These are phyloP conservation scores for Candida multigemmis DNA, from an alignment of 805 yeast species.

Conservation along the genomic window DNA sequence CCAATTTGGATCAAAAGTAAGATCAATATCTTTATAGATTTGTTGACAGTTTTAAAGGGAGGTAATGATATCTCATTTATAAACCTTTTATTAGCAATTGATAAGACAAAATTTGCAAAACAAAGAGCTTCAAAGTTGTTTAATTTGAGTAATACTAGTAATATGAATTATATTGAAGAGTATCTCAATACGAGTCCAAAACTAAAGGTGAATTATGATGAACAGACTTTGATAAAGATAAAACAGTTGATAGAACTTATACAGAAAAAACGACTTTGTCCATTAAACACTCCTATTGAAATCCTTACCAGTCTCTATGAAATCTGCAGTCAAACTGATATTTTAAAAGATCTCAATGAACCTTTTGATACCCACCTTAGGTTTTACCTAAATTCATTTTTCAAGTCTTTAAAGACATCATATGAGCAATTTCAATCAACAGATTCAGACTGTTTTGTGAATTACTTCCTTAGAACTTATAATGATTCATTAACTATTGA, in stretches of 20 bases:
- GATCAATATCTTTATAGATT: conserved; percentile 37
- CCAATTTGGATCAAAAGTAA: conserved; percentile 45
- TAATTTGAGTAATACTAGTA: conserved; percentile 9
- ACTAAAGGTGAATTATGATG: background rate
- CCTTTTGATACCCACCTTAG: too few relatives aligned
- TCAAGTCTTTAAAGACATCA: conserved; percentile 10
- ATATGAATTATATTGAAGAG: too few relatives aligned
- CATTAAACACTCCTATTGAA: too few relatives aligned
- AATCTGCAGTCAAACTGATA: too few relatives aligned
- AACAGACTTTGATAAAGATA: too few relatives aligned
- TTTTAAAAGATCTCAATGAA: too few relatives aligned
- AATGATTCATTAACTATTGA: conserved; percentile 22
- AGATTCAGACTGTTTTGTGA: conserved; percentile 17
- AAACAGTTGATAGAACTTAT: too few relatives aligned
- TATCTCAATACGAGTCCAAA: background rate
- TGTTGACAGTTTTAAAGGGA: conserved; percentile 35
- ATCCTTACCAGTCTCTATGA: too few relatives aligned
- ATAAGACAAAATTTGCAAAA: conserved; percentile 11
- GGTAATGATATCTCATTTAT: conserved; percentile 24
- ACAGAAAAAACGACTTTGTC: too few relatives aligned
- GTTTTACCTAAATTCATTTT: conserved; percentile 10
- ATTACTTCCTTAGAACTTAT: conserved; percentile 32
- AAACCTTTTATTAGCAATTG: conserved; percentile 16
- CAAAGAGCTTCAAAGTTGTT: conserved; percentile 18
- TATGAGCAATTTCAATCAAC: conserved; percentile 4